Evolutionary conservation across 176 grass and related monocot species (phyloP), one percentile per base, ranked within the genome.

Genomic region (Alopecurus myosuroides): DNA sequence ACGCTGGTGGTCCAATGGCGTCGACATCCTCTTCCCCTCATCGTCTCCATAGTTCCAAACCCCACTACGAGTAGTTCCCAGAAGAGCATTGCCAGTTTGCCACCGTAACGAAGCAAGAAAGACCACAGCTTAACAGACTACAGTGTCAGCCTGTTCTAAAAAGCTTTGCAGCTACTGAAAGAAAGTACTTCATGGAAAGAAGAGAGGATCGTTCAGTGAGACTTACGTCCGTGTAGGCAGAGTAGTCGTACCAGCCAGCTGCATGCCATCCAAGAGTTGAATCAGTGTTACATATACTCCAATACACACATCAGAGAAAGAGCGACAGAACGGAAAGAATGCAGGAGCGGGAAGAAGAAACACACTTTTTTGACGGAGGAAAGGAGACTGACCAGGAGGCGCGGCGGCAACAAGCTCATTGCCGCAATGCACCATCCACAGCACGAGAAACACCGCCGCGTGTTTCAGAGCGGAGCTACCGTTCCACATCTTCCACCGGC

Each of bases 141-240:
- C 4, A 62, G 12, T 62, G 12, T 30, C 56, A 28, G 11, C n/a
- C 3, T 60, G 56, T 14, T 60, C 44, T 63, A 42, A 23, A 1
- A 30, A 62, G 33, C 40, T 83, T 23, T 28, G 13, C 28, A 50
- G 71, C 40, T 70, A 61, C 70, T 33, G 70, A 23, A 69, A 44
- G 22, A n/a, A n/a, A n/a, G 48, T 34, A 70, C 14, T 76, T 60
- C 7, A 17, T 14, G 41, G 14, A 66, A 76, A 31, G 12, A 55
- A 57, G 4, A 40, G 35, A 60, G 56, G 13, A 55, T 39, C 40
- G 7, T 64, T 40, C 46, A 22, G 74, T 33, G 40, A 77, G 70
- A 87, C 89, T 91, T 91, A 91, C 89, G 28, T 91, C 89, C 1
- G 89, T 91, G 89, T 91, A 84, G 81, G 89, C 89, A 33, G 85